Evolutionary conservation across 1,139 yeast species (phyloP).

Genomic region (Scheffersomyces titani): DNA sequence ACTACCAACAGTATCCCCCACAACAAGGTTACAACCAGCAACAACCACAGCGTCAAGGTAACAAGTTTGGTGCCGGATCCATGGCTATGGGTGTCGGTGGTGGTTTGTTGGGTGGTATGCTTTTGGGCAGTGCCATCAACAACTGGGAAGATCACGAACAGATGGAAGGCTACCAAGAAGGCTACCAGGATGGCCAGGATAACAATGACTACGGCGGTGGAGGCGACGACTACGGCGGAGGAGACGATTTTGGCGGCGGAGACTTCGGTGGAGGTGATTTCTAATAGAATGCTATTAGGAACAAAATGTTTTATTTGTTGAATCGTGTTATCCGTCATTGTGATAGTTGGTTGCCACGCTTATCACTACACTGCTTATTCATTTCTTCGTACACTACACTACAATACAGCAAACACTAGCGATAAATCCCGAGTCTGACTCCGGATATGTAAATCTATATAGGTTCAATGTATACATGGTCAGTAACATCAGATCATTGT

Average conservation of each 20-base stretch:
- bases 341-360: background rate
- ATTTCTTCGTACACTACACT: background rate
- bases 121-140: conserved; percentile 33
- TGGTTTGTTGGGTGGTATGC: conserved; percentile 75
- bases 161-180: conserved; percentile 32
- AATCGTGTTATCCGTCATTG: background rate
- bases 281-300: background rate
- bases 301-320: too few relatives aligned
- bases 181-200: conserved; percentile 15
- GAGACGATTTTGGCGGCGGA: conserved; percentile 29
- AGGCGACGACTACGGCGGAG: conserved; percentile 13
- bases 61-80: conserved; percentile 44
- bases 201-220: conserved; percentile 13
- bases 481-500: background rate
- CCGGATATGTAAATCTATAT: background rate
- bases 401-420: background rate
- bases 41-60: conserved; percentile 16
- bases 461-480: background rate
- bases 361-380: background rate
- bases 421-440: background rate
- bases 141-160: conserved; percentile 20
- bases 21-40: conserved; percentile 21
- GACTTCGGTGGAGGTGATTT: conserved; percentile 27
- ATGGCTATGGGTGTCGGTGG: conserved; percentile 77
- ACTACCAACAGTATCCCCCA: conserved; percentile 21